Evolutionary conservation across 2,329 filamentous ascomycete genomes (phyloP), one percentile per base, ranked within the genome.

Genomic region (Sporothrix mexicana): DNA sequence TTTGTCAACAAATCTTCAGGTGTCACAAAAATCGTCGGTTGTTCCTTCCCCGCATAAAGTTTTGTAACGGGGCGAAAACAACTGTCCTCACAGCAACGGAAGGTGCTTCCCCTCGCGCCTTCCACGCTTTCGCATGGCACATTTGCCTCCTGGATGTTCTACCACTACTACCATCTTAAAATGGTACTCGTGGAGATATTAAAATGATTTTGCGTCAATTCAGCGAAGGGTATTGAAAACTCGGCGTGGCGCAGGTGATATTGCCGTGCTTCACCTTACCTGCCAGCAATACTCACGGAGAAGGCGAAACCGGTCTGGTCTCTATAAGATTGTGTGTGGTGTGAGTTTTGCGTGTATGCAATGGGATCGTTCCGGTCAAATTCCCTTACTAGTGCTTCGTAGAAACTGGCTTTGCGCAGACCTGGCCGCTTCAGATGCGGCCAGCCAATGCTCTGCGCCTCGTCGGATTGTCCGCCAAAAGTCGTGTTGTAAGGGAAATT

Each of bases 371-470:
- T 20, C 9, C 17, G 30, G 30, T 43, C 6, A 36, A 36, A 36
- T 36, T 36, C 3, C 3, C 30, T 36, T 36, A 36, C 30, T 6
- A 2, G 30, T 36, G 20, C 23, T 30, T 59, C 6, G 23, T 36
- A 17, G 7, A 62, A 62, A 17, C 13, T 20, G 59, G 59, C 59
- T 62, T n/a, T 68, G 66, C 67, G 59, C 51, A 49, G 62, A 66
- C 23, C 23, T 13, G 64, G 64, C 23, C 64, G 45, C 64, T 2
- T 49, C 5, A 1, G 9, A 36, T 2, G 64, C 64, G 64, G 64
- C 64, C 64, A 51, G 15, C 45, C 15, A 49, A 23, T 47, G 20
- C 13, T 70, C 68, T 70, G 68, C 68, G 68, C 68, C 68, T 59
- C 55, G 5, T 23, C 23, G 9, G 36, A 45, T 23, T 64, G 59